These are phyloP conservation scores for Escallonia rubra DNA, from an alignment of 129 eudicot species.

Conservation along the genomic window DNA sequence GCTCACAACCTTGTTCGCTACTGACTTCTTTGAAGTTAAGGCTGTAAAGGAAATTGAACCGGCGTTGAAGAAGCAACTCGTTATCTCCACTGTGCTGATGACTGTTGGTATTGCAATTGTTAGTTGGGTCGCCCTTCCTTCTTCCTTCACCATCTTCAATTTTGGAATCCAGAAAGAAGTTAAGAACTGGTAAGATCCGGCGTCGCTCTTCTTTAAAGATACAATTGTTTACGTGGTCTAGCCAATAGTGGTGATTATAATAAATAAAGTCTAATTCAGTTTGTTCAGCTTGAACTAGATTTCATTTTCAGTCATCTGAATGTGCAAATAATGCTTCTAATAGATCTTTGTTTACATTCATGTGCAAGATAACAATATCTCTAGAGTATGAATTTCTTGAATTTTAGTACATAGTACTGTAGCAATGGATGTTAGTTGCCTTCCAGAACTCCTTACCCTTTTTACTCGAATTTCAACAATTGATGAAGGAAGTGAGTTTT, in stretches of 20 bases:
- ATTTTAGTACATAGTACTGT: no score
- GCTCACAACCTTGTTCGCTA: slow-evolving; percentile 83
- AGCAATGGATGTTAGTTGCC: no score
- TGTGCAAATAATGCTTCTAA: no score
- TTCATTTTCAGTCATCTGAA: no score
- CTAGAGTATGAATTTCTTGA: no score
- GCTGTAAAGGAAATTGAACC: slow-evolving; percentile 79
- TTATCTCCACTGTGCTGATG: slow-evolving; percentile 77
- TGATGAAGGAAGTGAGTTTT: no score
- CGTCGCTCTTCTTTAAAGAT: not conserved
- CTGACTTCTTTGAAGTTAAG: slow-evolving; percentile 88
- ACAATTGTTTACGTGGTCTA: not conserved
- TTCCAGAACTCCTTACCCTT: no score
- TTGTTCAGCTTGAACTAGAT: no score
- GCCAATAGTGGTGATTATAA: not conserved
- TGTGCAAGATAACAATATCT: no score
- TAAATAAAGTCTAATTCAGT: not conserved
- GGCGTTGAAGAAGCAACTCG: slow-evolving; percentile 72
- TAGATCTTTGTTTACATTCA: no score
- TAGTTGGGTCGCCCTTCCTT: slow-evolving; percentile 73
- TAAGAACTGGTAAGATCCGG: slow-evolving; percentile 55
- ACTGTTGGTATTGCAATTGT: slow-evolving; percentile 69
- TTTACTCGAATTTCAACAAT: no score
- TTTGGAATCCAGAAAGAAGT: slow-evolving; percentile 77
- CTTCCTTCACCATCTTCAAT: slow-evolving; percentile 78